Conservation (phyloP, 139 green algal genomes). For the Haematococcus sp. region DNA sequence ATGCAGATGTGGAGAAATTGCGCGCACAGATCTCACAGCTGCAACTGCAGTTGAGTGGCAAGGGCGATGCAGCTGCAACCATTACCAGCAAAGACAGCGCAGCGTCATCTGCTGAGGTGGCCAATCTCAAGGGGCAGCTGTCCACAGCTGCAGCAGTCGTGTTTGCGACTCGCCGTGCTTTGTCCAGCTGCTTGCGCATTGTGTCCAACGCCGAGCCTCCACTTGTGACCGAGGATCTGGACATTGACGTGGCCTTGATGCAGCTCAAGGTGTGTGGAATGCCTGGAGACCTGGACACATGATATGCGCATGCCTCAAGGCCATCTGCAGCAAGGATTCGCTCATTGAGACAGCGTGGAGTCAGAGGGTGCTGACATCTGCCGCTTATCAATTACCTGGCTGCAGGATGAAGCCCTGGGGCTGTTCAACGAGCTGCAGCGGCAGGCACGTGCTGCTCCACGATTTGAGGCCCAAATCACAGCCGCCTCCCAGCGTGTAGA, state of each 20-base stretch:
- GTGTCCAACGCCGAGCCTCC: not conserved
- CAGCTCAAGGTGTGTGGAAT: not conserved
- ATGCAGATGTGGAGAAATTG: no score
- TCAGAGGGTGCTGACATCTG: not conserved
- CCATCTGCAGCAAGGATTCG: not conserved
- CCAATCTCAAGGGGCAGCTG: not conserved
- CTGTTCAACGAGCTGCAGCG: constrained; percentile 5
- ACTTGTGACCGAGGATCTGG: not conserved
- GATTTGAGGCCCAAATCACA: not conserved
- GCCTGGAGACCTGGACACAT: not conserved
- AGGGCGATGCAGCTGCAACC: no score
- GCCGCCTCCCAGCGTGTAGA: not conserved
- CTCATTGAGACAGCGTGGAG: not conserved
- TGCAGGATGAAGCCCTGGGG: not conserved
- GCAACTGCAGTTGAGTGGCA: no score
- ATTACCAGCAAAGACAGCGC: no score
- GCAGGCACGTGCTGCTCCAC: not conserved
- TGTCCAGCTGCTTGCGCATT: constrained; percentile 2
- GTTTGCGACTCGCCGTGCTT: not conserved
- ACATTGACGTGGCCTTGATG: constrained; percentile 12
- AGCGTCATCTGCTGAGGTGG: no score
- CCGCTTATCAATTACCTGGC: not conserved
- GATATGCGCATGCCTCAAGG: not conserved
- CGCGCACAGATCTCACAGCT: no score
- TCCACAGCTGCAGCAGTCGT: not conserved